A percentile compares a stretch with the other conserved stretches of the same genome.
Evolutionary conservation across 129 eudicot species (phyloP).

Genomic region (Smallanthus sonchifolius): DNA sequence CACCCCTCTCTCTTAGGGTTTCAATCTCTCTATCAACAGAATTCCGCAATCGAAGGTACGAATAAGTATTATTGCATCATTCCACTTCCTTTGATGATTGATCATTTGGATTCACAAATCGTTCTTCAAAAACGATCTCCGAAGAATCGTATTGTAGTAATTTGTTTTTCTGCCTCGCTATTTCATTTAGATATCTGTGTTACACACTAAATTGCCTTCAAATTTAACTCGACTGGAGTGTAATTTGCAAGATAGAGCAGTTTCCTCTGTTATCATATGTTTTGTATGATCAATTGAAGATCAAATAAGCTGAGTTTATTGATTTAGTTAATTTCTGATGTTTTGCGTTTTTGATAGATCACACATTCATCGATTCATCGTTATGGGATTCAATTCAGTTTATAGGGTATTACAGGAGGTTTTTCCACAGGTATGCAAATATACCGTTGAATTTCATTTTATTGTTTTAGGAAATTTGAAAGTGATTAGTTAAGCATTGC

Average conservation of each 20-base stretch:
- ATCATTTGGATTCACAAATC: too few relatives aligned
- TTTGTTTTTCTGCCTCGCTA: too few relatives aligned
- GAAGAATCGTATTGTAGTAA: background rate
- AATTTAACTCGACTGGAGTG: background rate
- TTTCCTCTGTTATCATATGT: background rate
- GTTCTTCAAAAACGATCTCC: background rate
- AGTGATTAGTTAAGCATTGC: background rate
- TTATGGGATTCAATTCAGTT: slow-evolving; percentile 72
- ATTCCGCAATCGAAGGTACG: too few relatives aligned
- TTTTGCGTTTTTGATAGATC: background rate
- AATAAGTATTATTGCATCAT: too few relatives aligned
- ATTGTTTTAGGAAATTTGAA: background rate
- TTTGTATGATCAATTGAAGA: slow-evolving; percentile 9
- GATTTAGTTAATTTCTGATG: background rate
- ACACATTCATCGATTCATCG: background rate
- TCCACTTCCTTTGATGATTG: too few relatives aligned
- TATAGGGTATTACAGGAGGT: slow-evolving; percentile 50
- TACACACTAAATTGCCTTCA: background rate
- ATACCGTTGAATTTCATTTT: background rate
- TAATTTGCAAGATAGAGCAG: background rate
- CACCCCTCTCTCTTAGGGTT: too few relatives aligned
- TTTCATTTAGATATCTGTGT: background rate
- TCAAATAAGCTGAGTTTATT: background rate
- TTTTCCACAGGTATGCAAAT: slow-evolving; percentile 65
- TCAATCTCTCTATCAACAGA: too few relatives aligned